Conservation (phyloP, 257 asterid genomes). For the Rubia yunnanensis region DNA sequence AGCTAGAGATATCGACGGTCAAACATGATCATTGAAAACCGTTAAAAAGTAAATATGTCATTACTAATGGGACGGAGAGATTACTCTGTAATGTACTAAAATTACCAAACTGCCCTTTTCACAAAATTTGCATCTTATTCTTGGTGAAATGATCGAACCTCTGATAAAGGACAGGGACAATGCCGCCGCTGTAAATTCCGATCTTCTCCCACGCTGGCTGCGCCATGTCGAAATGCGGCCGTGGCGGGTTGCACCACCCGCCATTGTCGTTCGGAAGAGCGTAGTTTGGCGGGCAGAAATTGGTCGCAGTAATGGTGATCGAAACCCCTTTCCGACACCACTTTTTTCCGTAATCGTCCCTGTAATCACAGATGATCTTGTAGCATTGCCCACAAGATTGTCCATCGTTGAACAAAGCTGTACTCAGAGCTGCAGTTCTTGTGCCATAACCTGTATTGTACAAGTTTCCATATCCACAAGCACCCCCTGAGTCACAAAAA, state of each 20-base stretch:
- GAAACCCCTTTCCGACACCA: slow-evolving; percentile 32
- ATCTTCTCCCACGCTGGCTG: slow-evolving; percentile 37
- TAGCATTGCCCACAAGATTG: slow-evolving; percentile 37
- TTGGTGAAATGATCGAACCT: slow-evolving; percentile 15
- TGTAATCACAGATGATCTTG: slow-evolving; percentile 30
- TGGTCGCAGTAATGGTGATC: slow-evolving; percentile 31
- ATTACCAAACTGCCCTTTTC: too few relatives aligned
- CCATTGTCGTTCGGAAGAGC: slow-evolving; percentile 33
- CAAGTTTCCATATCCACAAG: slow-evolving; percentile 32
- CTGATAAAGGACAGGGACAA: slow-evolving; percentile 32
- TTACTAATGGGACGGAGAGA: too few relatives aligned
- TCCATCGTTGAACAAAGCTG: slow-evolving; percentile 34
- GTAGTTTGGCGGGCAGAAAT: slow-evolving; percentile 35
- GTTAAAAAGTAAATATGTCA: too few relatives aligned
- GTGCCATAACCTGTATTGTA: slow-evolving; percentile 28
- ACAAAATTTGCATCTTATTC: too few relatives aligned
- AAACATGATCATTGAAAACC: too few relatives aligned
- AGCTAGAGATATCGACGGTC: too few relatives aligned
- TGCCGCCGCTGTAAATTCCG: slow-evolving; percentile 31
- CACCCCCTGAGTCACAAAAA: slow-evolving; percentile 22
- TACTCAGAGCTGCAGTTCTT: slow-evolving; percentile 32
- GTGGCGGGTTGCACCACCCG: slow-evolving; percentile 41
- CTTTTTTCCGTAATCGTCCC: not conserved
- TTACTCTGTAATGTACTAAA: too few relatives aligned
- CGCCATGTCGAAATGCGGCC: slow-evolving; percentile 42